Evolutionary conservation across 2,329 filamentous ascomycete species (phyloP), one percentile per base, ranked within the genome.

Genomic region (Sporothrix dimorphospora): DNA sequence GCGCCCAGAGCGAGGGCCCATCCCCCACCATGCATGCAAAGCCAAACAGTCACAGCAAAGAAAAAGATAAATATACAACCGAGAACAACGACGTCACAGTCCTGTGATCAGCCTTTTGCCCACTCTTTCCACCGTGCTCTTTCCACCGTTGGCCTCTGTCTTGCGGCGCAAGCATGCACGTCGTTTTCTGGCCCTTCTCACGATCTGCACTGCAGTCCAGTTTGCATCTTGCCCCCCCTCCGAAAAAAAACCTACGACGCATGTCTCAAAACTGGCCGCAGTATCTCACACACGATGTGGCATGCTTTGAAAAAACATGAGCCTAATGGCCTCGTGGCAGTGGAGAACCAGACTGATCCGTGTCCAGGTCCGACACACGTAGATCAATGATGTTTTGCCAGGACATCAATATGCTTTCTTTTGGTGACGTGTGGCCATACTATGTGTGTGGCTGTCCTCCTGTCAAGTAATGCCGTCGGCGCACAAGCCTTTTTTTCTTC

Each of bases 331-430:
- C 66, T 69, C 66, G 47, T 69, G 66, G 66, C 21, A 40, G 65
- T 68, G 65, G 65, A 53, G 45, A 68, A 68, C 65, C 65, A 68
- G 47, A 68, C 45, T 34, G 47, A 8, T n/a, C 14, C 30, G 42
- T 53, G 42, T 21, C 45, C 65, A 24, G 65, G 65, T 68, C 30
- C 45, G 47, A 53, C 47, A 40, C 65, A 19, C 34, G 47, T 21
- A 53, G 65, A 68, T 53, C 65, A 53, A 24, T 42, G n/a, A 63
- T 42, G 57, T n/a, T 19, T 2, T 63, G 57, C 30, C 57, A 40
- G 57, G 57, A 21, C 9, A 40, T 38, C 34, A 40, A 61, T 16
- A 55, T 55, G 24, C 21, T 21, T 24, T 55, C 12, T 27, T 53
- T 55, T 30, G n/a, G 19, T 3, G 5, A 47, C 1, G 45, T 19